A percentile compares a stretch with the other conserved stretches of the same genome.
These are phyloP conservation scores for Lactarius evosmus DNA, from an alignment of 768 basidiomycete species.

Conservation along the genomic window DNA sequence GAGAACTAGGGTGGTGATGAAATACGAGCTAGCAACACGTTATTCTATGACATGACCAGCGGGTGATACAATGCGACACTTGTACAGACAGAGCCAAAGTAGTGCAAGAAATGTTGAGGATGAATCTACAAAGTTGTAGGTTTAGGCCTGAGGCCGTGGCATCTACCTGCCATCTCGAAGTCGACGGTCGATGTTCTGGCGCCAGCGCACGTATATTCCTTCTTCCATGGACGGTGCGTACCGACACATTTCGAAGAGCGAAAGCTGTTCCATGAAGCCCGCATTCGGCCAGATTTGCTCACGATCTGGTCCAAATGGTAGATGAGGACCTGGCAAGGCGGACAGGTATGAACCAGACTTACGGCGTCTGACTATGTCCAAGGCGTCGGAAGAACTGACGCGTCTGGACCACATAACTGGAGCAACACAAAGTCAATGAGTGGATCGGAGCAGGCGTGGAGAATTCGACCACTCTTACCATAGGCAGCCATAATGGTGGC, in stretches of 20 bases:
- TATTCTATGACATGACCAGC: neutral
- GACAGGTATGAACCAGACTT: neutral
- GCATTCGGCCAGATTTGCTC: conserved; percentile 28
- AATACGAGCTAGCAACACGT: neutral
- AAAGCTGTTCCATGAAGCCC: conserved; percentile 25
- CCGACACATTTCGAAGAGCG: conserved; percentile 28
- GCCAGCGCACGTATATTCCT: conserved; percentile 29
- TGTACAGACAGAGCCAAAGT: neutral
- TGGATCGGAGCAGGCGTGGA: neutral
- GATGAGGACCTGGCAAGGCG: neutral
- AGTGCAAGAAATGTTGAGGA: neutral
- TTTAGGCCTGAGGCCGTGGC: neutral
- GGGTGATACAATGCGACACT: neutral
- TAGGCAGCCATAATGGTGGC: conserved; percentile 30
- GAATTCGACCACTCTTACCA: conserved; percentile 1
- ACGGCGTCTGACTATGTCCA: conserved; percentile 27
- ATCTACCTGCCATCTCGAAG: neutral
- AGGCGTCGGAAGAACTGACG: conserved; percentile 17
- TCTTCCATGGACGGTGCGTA: conserved; percentile 25
- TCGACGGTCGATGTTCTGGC: conserved; percentile 21
- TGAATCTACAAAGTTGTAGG: neutral
- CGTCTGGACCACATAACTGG: conserved; percentile 29
- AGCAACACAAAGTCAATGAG: neutral
- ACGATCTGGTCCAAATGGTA: conserved; percentile 14
- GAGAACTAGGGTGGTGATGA: neutral